These are phyloP conservation scores for Erodium maritimum DNA, from an alignment of 345 rosid species.

Conservation along the genomic window DNA sequence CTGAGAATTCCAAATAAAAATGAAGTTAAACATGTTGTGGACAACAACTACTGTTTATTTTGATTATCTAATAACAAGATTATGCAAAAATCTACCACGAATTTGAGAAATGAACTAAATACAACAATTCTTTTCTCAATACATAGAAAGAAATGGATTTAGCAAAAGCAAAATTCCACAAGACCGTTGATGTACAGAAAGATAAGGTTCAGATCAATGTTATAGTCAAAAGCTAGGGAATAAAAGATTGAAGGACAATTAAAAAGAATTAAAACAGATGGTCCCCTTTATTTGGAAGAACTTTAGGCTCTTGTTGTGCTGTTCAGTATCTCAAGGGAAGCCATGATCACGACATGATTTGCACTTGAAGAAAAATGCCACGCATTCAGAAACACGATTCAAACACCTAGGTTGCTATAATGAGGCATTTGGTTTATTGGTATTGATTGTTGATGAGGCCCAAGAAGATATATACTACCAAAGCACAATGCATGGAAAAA, in stretches of 20 bases:
- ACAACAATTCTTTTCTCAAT: neutral
- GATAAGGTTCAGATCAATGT: neutral
- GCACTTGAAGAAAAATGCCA: too few relatives aligned
- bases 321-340: neutral
- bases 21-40: slow-evolving; percentile 10
- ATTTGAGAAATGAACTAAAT: too few relatives aligned
- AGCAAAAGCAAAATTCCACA: neutral
- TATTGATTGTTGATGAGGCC: neutral
- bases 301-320: neutral
- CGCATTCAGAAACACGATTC: neutral
- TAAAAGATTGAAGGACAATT: neutral
- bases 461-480: neutral
- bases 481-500: neutral
- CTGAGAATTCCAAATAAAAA: slow-evolving; percentile 33
- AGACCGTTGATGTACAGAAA: neutral
- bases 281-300: neutral
- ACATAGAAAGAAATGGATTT: neutral
- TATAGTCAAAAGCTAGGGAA: neutral
- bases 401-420: too few relatives aligned
- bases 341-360: neutral
- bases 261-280: neutral
- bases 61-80: neutral
- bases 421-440: neutral
- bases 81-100: neutral
- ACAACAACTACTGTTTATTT: too few relatives aligned